Conservation (phyloP, 495 filamentous ascomycete species). For the Aspergillus biplanus region DNA sequence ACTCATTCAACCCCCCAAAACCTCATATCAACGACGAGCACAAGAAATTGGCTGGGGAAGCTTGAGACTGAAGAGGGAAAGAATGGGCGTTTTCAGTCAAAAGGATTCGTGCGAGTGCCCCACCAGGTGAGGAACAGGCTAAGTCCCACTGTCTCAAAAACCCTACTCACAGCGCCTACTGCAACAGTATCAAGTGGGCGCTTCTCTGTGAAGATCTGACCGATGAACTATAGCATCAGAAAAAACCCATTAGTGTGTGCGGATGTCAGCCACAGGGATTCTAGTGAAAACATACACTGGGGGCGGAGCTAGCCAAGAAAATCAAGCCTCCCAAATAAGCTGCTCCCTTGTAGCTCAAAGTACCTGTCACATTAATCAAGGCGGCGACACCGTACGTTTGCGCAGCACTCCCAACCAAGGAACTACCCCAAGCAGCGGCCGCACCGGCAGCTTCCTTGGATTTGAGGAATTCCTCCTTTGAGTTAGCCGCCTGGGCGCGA, state of each 20-base stretch:
- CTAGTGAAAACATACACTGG: slow-evolving; percentile 66
- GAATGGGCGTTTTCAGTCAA: slow-evolving; percentile 51
- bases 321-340: slow-evolving; percentile 90
- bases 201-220: slow-evolving; percentile 87
- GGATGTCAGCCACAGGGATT: neutral
- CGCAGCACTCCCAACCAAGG: slow-evolving; percentile 81
- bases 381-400: slow-evolving; percentile 96
- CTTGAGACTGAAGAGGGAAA: neutral
- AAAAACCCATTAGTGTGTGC: neutral
- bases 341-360: slow-evolving; percentile 93
- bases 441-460: slow-evolving; percentile 89
- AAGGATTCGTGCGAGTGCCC: slow-evolving; percentile 90
- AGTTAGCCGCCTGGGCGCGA: slow-evolving; percentile 86
- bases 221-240: slow-evolving; percentile 66
- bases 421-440: slow-evolving; percentile 87
- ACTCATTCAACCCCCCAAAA: neutral
- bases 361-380: slow-evolving; percentile 92
- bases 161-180: slow-evolving; percentile 76
- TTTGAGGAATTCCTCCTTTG: slow-evolving; percentile 93
- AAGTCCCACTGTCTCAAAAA: slow-evolving; percentile 92
- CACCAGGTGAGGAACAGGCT: slow-evolving; percentile 94
- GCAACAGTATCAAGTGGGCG: slow-evolving; percentile 87
- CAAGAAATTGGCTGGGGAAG: neutral
- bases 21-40: neutral
- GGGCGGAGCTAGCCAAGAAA: slow-evolving; percentile 88